A percentile compares a stretch with the other conserved stretches of the same genome.
Conservation (phyloP, 768 basidiomycete species). For the Macrocybe gigantea region DNA sequence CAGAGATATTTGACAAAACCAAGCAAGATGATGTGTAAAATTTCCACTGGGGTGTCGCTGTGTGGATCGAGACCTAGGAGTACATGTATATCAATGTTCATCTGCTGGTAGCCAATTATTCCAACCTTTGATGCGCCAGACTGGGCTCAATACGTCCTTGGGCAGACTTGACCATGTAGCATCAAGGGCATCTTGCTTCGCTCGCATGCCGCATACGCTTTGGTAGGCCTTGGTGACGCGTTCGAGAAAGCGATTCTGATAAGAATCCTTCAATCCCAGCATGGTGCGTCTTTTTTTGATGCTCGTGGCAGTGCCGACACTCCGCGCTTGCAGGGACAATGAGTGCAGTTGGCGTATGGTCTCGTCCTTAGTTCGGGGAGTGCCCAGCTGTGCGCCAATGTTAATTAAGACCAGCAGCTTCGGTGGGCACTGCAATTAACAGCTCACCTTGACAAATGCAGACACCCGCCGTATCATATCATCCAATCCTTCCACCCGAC, state of each 20-base stretch:
- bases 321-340: conserved; percentile 12
- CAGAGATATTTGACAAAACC: conserved; percentile 46
- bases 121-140: conserved; percentile 20
- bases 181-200: conserved; percentile 11
- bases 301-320: conserved; percentile 10
- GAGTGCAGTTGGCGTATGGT: conserved; percentile 10
- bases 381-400: conserved; percentile 9
- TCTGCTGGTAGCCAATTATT: not conserved
- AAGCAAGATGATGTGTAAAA: conserved; percentile 37
- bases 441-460: not conserved
- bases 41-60: conserved; percentile 37
- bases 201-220: conserved; percentile 1
- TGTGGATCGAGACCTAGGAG: conserved; percentile 33
- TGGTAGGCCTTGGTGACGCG: conserved; percentile 13
- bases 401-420: not conserved
- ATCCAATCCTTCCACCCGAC: not conserved
- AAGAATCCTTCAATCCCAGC: conserved; percentile 27
- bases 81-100: not conserved
- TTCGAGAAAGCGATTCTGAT: conserved; percentile 20
- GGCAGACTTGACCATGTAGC: conserved; percentile 9
- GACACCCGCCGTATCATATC: not conserved
- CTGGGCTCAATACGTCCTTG: conserved; percentile 20
- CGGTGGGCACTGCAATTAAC: not conserved
- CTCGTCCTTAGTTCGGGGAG: conserved; percentile 9
- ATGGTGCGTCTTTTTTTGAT: conserved; percentile 16